These are phyloP conservation scores for Macrocybe gigantea DNA, from an alignment of 768 basidiomycete genomes.

Conservation along the genomic window DNA sequence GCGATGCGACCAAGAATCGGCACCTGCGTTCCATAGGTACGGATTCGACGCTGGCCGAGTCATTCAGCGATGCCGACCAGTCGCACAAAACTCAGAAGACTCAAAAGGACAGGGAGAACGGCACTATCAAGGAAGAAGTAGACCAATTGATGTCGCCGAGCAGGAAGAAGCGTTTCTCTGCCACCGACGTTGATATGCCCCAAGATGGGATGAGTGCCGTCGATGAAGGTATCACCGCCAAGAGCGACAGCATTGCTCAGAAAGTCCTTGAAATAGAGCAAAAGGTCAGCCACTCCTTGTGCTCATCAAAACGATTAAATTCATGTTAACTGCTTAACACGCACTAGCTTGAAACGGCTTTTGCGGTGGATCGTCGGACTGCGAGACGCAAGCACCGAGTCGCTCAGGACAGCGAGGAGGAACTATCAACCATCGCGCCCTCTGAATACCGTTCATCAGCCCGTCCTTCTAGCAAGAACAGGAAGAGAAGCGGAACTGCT, in stretches of 20 bases:
- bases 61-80: slow-evolving; percentile 43
- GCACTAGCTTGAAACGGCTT: slow-evolving; percentile 66
- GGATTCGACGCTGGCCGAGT: slow-evolving; percentile 75
- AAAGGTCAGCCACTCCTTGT: slow-evolving; percentile 51
- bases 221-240: slow-evolving; percentile 77
- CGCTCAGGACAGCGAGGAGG: slow-evolving; percentile 49
- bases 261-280: slow-evolving; percentile 88
- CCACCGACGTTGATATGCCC: slow-evolving; percentile 51
- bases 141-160: slow-evolving; percentile 32
- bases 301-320: neutral
- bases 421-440: slow-evolving; percentile 42
- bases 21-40: slow-evolving; percentile 69
- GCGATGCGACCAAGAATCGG: slow-evolving; percentile 49
- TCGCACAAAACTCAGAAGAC: slow-evolving; percentile 24
- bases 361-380: slow-evolving; percentile 52
- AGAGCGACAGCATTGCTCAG: slow-evolving; percentile 83
- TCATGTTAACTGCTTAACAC: slow-evolving; percentile 6
- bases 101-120: slow-evolving; percentile 45
- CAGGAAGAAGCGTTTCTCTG: slow-evolving; percentile 78
- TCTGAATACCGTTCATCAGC: slow-evolving; percentile 13
- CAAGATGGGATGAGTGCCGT: slow-evolving; percentile 85
- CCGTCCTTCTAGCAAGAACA: slow-evolving; percentile 29
- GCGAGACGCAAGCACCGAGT: slow-evolving; percentile 31
- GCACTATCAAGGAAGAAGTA: slow-evolving; percentile 55
- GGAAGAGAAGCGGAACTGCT: slow-evolving; percentile 56